Evolutionary conservation across 768 basidiomycete species (phyloP).

Genomic region (Agrocybe pediades): DNA sequence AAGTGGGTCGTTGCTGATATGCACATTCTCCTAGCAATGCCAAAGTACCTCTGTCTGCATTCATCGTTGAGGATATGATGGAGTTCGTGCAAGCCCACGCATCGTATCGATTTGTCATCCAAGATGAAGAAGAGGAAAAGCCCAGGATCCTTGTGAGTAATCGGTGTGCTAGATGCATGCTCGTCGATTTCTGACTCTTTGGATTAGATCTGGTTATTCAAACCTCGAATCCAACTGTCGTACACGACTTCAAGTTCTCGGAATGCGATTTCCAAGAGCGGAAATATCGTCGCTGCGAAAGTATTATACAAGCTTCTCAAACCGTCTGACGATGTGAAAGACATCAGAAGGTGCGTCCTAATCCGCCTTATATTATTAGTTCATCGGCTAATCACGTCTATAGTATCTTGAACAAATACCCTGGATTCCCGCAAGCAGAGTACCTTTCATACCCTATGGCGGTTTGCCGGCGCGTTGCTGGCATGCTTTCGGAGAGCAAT

Average conservation of each 20-base stretch:
- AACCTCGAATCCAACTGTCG: constrained; percentile 80
- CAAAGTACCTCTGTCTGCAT: constrained; percentile 76
- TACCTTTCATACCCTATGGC: constrained; percentile 80
- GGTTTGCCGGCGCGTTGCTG: constrained; percentile 72
- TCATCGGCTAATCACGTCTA: constrained; percentile 5
- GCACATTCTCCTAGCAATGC: constrained; percentile 31
- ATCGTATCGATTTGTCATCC: constrained; percentile 86
- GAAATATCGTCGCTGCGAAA: constrained; percentile 72
- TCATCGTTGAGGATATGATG: constrained; percentile 87
- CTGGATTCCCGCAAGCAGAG: constrained; percentile 88
- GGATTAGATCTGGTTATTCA: constrained; percentile 89
- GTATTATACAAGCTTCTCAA: constrained; percentile 82
- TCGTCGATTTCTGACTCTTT: background rate
- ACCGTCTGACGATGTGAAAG: constrained; percentile 52
- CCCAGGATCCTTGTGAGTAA: constrained; percentile 74
- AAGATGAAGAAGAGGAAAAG: constrained; percentile 84
- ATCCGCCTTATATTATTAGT: background rate
- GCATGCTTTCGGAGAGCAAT: constrained; percentile 76
- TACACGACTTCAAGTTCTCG: constrained; percentile 62
- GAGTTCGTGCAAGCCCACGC: constrained; percentile 93
- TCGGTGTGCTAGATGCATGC: background rate
- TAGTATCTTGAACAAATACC: constrained; percentile 69
- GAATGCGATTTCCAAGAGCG: constrained; percentile 55
- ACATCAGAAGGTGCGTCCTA: constrained; percentile 51
- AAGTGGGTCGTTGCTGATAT: background rate